A percentile compares a stretch with the other conserved stretches of the same genome.
These are phyloP conservation scores for Chalciporus piperatus DNA, from an alignment of 768 basidiomycete species.

Conservation along the genomic window DNA sequence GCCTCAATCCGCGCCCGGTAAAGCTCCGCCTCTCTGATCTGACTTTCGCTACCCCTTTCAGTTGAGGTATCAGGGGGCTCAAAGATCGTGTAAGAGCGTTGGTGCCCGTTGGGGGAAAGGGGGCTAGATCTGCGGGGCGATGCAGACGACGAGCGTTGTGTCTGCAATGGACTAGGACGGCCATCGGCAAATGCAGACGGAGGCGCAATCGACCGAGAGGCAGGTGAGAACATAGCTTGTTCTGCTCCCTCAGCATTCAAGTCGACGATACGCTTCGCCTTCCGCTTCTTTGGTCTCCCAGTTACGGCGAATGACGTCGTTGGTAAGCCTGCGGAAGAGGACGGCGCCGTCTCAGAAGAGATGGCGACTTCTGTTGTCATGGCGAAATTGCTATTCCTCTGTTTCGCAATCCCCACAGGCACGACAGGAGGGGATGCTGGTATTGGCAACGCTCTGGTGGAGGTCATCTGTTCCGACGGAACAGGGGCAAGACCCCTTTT, in stretches of 20 bases:
- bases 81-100: constrained; percentile 42
- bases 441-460: constrained; percentile 45
- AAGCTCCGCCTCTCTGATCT: constrained; percentile 58
- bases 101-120: constrained; percentile 13
- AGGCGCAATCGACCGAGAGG: constrained; percentile 1
- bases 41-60: constrained; percentile 15
- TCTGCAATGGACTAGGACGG: not conserved
- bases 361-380: constrained; percentile 19
- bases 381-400: constrained; percentile 9
- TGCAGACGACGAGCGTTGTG: constrained; percentile 9
- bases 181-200: not conserved
- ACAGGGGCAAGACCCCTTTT: constrained; percentile 51
- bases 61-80: constrained; percentile 41
- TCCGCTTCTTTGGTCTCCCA: constrained; percentile 53
- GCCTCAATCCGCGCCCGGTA: constrained; percentile 80
- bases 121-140: constrained; percentile 21
- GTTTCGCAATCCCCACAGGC: constrained; percentile 43
- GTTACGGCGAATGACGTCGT: constrained; percentile 43
- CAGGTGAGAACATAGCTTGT: constrained; percentile 32
- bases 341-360: constrained; percentile 26
- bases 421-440: constrained; percentile 61
- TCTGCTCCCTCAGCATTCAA: constrained; percentile 50
- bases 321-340: constrained; percentile 38
- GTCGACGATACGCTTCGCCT: constrained; percentile 75
- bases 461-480: constrained; percentile 51